phyloP scores from a whole-genome alignment of 2,329 filamentous ascomycete species.

The Exophiala sp. region DNA sequence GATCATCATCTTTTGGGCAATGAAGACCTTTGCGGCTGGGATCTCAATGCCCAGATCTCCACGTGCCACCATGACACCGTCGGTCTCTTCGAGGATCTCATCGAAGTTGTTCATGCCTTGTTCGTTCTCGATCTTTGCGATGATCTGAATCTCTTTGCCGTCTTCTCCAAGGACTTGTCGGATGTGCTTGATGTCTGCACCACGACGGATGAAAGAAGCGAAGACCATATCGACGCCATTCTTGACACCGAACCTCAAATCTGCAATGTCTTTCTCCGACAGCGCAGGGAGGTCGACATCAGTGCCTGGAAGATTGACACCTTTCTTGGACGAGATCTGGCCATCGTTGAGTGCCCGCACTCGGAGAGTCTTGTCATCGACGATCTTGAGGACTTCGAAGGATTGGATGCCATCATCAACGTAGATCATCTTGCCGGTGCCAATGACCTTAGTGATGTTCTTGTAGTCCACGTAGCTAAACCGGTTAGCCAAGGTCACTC shows the following conservation, averaged over 20 bases:
- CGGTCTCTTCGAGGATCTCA: constrained; percentile 91
- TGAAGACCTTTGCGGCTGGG: constrained; percentile 95
- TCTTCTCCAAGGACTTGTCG: constrained; percentile 85
- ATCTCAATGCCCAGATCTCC: constrained; percentile 99
- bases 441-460: constrained; percentile 99
- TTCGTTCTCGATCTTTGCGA: constrained; percentile 99
- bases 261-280: constrained; percentile 95
- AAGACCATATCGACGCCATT: constrained; percentile 99
- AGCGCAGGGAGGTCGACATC: constrained; percentile 96
- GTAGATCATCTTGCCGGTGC: constrained; percentile 88
- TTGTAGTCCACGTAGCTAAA: constrained; percentile 94
- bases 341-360: constrained; percentile 93
- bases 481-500: constrained; percentile 3
- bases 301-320: constrained; percentile 97
- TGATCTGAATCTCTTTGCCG: constrained; percentile 96
- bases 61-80: constrained; percentile 99
- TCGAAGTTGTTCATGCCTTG: constrained; percentile 99
- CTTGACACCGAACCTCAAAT: constrained; percentile 94
- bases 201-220: constrained; percentile 94
- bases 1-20: constrained; percentile 99
- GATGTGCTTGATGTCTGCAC: constrained; percentile 88
- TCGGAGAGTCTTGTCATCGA: constrained; percentile 84
- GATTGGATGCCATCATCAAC: constrained; percentile 98
- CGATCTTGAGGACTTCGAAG: constrained; percentile 84
- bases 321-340: constrained; percentile 98